Evolutionary conservation across 371 early-diverging fungal species (phyloP), one percentile per base, ranked within the genome.

Genomic region (Batkoa obscura): DNA sequence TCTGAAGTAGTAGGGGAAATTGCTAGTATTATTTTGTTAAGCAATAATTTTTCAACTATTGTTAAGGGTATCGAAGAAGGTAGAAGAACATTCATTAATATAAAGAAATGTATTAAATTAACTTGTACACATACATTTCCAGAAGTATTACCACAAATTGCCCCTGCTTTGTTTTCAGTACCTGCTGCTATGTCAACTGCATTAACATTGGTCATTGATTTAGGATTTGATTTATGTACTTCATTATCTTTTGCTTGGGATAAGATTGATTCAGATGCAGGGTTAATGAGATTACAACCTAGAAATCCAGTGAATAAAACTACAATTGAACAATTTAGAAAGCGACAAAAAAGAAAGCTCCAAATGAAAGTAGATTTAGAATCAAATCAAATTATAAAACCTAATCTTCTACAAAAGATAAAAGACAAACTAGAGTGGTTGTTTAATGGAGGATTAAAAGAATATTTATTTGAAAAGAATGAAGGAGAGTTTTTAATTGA

Each of bases 1-100:
- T 84, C 90, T 0, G 95, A 95, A 62, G 93, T 94, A 30, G 85
- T 90, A 49, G 96, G 96, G 67, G 92, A 96, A 58, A 93, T 94
- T 13, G 94, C 98, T n/a, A 76, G 88, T 42, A 96, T 98, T 90
- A 88, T 98, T 58, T 66, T 98, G 57, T 63, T 94, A 34, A 92
- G 94, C 66, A 91, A 55, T 60, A 61, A 62, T 31, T 59, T 58
- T 58, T 58, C 59, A 13, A 56, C 60, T n/a, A 53, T 63, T 3
- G 51, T 59, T 6, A 41, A 53, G 17, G 59, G 59, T 38, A 56
- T 64, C 45, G 62, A 84, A 63, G 91, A 94, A 63, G 95, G 94
- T 39, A 83, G 97, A 32, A 68, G 94, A 59, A 90, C 92, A 59
- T 95, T 95, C 68, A 70, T 75, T 60, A 96, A 96, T 68, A 66